Conservation (phyloP, 208 protist species). For the Borovskyia barvae region DNA sequence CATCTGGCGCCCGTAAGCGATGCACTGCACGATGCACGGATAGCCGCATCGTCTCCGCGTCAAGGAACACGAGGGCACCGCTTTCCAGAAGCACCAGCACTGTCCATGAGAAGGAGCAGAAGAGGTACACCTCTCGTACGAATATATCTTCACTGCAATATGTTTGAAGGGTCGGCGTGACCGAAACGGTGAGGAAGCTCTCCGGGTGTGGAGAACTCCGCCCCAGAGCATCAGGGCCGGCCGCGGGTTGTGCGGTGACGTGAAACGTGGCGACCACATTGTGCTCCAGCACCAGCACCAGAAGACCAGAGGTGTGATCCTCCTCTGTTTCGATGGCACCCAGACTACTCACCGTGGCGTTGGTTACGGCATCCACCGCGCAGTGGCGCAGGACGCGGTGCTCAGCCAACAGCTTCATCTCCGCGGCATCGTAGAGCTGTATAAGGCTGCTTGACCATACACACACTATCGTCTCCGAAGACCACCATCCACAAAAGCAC, state of each 20-base stretch:
- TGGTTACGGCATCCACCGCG: conserved; percentile 14
- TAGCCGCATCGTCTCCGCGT: conserved; percentile 55
- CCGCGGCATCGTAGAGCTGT: conserved; percentile 13
- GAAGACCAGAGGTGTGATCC: conserved; percentile 10
- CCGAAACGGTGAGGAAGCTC: not conserved
- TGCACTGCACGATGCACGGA: conserved; percentile 34
- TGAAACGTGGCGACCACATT: conserved; percentile 50
- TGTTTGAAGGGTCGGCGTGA: conserved; percentile 21
- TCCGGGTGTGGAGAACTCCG: conserved; percentile 13
- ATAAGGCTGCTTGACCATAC: conserved; percentile 61
- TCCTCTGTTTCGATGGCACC: not conserved
- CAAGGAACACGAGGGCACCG: conserved; percentile 65
- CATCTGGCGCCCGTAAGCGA: conserved; percentile 23
- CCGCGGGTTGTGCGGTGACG: conserved; percentile 5
- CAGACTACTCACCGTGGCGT: conserved; percentile 11
- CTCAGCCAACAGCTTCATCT: conserved; percentile 12
- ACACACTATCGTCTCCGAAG: conserved; percentile 29
- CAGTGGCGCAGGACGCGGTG: conserved; percentile 18
- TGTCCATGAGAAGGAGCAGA: conserved; percentile 48
- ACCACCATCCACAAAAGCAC: conserved; percentile 51
- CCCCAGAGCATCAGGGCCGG: not conserved
- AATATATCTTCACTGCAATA: conserved; percentile 57
- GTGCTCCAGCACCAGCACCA: conserved; percentile 45
- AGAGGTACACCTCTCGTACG: conserved; percentile 44
- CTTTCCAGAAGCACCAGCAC: conserved; percentile 63